These are phyloP conservation scores for Aspergillus cejpii DNA, from an alignment of 2,329 filamentous ascomycete species.

Conservation along the genomic window DNA sequence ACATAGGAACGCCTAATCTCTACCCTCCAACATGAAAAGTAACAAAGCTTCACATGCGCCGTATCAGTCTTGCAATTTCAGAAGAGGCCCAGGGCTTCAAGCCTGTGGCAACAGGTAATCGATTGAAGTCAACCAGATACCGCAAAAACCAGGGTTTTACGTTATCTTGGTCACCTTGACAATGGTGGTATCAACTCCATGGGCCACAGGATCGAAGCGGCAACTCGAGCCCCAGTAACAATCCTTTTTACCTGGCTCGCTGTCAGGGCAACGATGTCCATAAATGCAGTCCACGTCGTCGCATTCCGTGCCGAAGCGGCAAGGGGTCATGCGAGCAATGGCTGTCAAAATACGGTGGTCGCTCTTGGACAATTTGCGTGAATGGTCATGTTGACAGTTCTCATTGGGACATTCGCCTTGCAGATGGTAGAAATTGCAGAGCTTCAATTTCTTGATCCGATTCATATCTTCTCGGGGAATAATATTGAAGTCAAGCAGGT, in stretches of 20 bases:
- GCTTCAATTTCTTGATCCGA: slow-evolving; percentile 55
- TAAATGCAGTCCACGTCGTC: slow-evolving; percentile 57
- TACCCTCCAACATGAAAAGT: neutral
- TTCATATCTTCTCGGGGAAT: slow-evolving; percentile 52
- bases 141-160: slow-evolving; percentile 2
- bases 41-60: neutral
- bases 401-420: slow-evolving; percentile 52
- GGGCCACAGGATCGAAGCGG: slow-evolving; percentile 52
- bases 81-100: neutral
- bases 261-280: slow-evolving; percentile 56
- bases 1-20: neutral
- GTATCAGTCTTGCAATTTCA: neutral
- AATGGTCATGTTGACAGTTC: slow-evolving; percentile 50
- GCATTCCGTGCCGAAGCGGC: slow-evolving; percentile 52
- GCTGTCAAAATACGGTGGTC: slow-evolving; percentile 51
- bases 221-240: slow-evolving; percentile 55
- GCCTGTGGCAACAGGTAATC: neutral
- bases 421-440: slow-evolving; percentile 58
- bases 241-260: slow-evolving; percentile 45
- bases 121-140: slow-evolving; percentile 2
- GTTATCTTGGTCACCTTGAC: slow-evolving; percentile 48
- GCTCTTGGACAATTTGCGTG: slow-evolving; percentile 47
- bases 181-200: slow-evolving; percentile 52
- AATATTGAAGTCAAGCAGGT: slow-evolving; percentile 46
- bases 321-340: slow-evolving; percentile 58